Percentiles rank a stretch among this genome's conserved stretches.
Evolutionary conservation across 306 rosid species (phyloP).

Genomic region (Glycine latifolia): DNA sequence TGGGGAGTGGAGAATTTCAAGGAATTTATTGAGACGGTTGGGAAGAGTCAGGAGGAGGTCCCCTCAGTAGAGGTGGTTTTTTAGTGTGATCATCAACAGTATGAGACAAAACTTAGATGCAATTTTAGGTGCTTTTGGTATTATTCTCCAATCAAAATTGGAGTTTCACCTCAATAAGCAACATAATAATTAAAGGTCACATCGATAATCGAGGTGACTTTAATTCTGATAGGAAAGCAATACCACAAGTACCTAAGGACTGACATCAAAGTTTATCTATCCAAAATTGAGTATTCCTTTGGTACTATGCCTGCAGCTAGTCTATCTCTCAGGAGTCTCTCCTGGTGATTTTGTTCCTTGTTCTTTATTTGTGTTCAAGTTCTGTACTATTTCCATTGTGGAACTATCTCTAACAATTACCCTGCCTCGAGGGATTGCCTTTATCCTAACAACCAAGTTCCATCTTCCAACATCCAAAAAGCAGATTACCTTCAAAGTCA

Average conservation of each 20-base stretch:
- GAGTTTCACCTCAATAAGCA: background rate
- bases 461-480: conserved; percentile 36
- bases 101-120: background rate
- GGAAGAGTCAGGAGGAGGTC: background rate
- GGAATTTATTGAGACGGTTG: background rate
- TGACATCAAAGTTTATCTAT: background rate
- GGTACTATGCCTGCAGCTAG: no score
- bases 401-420: background rate
- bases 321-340: background rate
- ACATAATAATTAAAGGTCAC: background rate
- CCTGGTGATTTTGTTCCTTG: background rate
- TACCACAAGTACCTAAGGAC: background rate
- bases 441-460: conserved; percentile 19
- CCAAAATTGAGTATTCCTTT: background rate
- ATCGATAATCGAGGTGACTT: background rate
- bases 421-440: background rate
- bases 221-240: background rate
- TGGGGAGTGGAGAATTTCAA: background rate
- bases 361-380: background rate
- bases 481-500: conserved; percentile 86
- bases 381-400: background rate
- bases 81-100: background rate
- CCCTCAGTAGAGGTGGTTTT: background rate
- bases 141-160: background rate
- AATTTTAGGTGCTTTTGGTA: background rate